Percentiles rank a stretch among this genome's conserved stretches.
phyloP scores from a whole-genome alignment of 164 flowering plant genomes.

The Buxus sempervirens region DNA sequence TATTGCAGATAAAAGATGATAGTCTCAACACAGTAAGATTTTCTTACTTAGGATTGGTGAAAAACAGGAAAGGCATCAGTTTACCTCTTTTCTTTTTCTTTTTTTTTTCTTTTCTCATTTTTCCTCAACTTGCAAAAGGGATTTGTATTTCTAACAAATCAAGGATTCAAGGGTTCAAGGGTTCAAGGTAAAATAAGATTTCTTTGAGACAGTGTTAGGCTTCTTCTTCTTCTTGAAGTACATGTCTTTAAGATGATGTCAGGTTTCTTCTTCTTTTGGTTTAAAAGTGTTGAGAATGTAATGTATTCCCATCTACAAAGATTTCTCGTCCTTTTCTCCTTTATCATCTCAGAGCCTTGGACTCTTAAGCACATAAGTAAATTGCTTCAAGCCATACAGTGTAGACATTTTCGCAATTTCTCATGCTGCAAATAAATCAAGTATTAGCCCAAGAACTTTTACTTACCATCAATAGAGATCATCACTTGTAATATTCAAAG shows the following conservation, averaged over 20 bases:
- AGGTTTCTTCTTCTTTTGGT: neutral
- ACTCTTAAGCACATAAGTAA: neutral
- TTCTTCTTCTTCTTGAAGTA: no score
- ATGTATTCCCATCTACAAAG: neutral
- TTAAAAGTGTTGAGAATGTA: neutral
- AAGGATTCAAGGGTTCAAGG: neutral
- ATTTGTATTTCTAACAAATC: no score
- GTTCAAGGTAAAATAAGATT: neutral
- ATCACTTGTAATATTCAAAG: no score
- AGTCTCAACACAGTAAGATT: no score
- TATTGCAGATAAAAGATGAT: no score
- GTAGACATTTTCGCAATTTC: neutral
- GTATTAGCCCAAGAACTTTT: neutral
- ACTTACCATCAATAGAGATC: no score
- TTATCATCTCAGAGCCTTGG: neutral
- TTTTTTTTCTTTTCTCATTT: no score
- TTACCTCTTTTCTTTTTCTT: no score
- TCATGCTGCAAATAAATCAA: neutral
- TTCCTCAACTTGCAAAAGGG: neutral
- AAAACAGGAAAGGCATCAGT: no score
- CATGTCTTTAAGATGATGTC: no score
- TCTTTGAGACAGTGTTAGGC: neutral
- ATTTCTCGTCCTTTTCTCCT: neutral
- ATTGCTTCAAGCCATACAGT: neutral
- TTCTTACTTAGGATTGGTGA: no score